A percentile compares a stretch with the other conserved stretches of the same genome.
These are phyloP conservation scores for Chalciporus sp. DNA, from an alignment of 1,284 basidiomycete species.

Conservation along the genomic window DNA sequence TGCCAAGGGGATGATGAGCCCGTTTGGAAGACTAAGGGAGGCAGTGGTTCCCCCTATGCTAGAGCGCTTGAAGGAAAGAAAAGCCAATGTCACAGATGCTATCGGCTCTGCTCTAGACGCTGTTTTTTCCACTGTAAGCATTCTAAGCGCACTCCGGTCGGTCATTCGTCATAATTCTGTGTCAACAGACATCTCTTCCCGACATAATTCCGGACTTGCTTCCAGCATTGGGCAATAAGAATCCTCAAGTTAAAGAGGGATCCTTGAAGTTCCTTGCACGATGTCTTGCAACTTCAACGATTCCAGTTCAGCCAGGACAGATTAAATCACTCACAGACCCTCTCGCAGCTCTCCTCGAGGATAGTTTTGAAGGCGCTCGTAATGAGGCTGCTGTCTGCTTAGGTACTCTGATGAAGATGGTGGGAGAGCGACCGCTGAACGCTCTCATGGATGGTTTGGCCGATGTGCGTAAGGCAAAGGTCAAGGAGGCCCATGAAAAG, in stretches of 20 bases:
- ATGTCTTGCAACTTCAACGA: conserved; percentile 71
- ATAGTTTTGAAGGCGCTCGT: conserved; percentile 89
- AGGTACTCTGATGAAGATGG: conserved; percentile 95
- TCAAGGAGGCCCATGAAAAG: conserved; percentile 91
- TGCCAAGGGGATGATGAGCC: conserved; percentile 77
- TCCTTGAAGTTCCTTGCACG: conserved; percentile 88
- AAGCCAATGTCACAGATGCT: conserved; percentile 87
- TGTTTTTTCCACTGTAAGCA: conserved; percentile 78
- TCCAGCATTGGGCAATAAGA: conserved; percentile 84
- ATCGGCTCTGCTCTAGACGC: conserved; percentile 90
- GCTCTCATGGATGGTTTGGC: conserved; percentile 86
- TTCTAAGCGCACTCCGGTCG: conserved; percentile 7
- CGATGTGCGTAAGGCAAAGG: conserved; percentile 90
- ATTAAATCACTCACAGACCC: conserved; percentile 86
- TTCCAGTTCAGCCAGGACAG: conserved; percentile 73
- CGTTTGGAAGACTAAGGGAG: conserved; percentile 80
- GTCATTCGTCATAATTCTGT: conserved; percentile 14
- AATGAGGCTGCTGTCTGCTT: conserved; percentile 88
- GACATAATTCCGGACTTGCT: conserved; percentile 89
- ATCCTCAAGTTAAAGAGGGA: conserved; percentile 96
- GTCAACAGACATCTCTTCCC: conserved; percentile 68
- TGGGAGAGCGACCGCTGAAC: conserved; percentile 92
- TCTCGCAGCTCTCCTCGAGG: conserved; percentile 79
- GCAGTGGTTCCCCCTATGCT: conserved; percentile 79
- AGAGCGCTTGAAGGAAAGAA: conserved; percentile 94